Conservation (phyloP, 305 asterid species). For the Fraxinus paxiana region DNA sequence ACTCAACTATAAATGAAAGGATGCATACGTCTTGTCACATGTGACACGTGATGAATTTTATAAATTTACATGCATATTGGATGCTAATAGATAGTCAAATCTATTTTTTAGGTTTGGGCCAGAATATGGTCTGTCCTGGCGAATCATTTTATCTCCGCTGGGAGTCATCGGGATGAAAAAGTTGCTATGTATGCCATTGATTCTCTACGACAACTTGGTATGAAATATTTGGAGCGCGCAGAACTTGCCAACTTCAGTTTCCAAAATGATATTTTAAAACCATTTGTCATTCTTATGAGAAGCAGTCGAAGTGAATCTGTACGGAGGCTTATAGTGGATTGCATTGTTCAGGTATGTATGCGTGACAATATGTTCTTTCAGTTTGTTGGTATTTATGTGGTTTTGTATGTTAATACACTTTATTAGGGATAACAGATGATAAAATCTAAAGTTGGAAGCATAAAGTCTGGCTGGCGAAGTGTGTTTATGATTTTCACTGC, state of each 20-base stretch:
- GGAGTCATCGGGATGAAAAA: slow-evolving; percentile 99
- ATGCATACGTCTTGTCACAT: slow-evolving; percentile 15
- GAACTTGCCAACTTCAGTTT: slow-evolving; percentile 98
- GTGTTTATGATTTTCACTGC: slow-evolving; percentile 99
- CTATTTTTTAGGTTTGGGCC: slow-evolving; percentile 86
- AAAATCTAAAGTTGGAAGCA: slow-evolving; percentile 97
- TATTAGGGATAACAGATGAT: slow-evolving; percentile 70
- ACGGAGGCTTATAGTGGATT: slow-evolving; percentile 95
- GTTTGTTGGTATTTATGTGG: slow-evolving; percentile 12
- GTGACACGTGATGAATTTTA: slow-evolving; percentile 10
- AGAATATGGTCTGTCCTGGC: slow-evolving; percentile 98
- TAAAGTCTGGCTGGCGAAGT: slow-evolving; percentile 99
- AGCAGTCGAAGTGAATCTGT: slow-evolving; percentile 86
- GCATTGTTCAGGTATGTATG: slow-evolving; percentile 87
- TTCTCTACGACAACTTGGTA: slow-evolving; percentile 94
- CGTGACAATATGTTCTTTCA: slow-evolving; percentile 24
- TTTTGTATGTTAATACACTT: slow-evolving; percentile 32
- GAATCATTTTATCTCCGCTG: slow-evolving; percentile 93
- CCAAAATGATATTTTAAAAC: slow-evolving; percentile 98
- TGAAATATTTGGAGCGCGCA: slow-evolving; percentile 98
- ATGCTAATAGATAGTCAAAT: slow-evolving; percentile 19
- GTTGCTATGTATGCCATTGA: slow-evolving; percentile 99
- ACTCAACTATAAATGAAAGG: neutral
- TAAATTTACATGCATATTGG: slow-evolving; percentile 6
- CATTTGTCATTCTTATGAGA: slow-evolving; percentile 93